Evolutionary conservation across 805 yeast species (phyloP), one percentile per base, ranked within the genome.

Genomic region (Yarrowia porcina): DNA sequence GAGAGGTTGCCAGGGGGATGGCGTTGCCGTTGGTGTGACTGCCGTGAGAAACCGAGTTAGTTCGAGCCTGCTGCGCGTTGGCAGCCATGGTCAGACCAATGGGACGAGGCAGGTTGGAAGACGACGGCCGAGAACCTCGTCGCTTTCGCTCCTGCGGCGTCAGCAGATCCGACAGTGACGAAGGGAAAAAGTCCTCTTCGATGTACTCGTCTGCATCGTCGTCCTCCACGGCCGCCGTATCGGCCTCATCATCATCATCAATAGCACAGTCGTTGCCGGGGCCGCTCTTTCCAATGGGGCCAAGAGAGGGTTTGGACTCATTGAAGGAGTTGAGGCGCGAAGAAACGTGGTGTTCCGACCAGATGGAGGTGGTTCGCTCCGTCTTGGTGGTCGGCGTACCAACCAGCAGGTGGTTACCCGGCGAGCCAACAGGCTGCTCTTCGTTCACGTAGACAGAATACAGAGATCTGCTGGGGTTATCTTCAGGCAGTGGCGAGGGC

Each of bases 141-240:
- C 97, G 79, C 68, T 86, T 77, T 20, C 88, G 74, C 71, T 91
- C 97, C 67, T 84, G 88, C 0, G 96, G 96, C 0, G 96, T 89
- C 54, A 92, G 75, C 56, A 90, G 76, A 67, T 90, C 96, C n/a
- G 86, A 82, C 38, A 91, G 75, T 28, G 92, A 83, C 6, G 87
- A 84, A 0, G 97, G 97, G 3, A 91, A 88, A 68, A 84, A 88
- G 70, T 89, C 96, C 67, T 89, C 92, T 50, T 82, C 89, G 70
- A 76, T 82, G 7, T 79, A 75, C 36, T 73, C 74, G 61, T 72
- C 79, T 54, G 69, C 75, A 35, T 71, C 79, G 64, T 80, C 82
- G 47, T 78, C 82, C n/a, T 66, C 36, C 25, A 60, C 64, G 15
- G 50, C 66, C 21, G 69, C 80, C 47, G 30, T 13, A n/a, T 80